These are phyloP conservation scores for Pisolithus microcarpus DNA, from an alignment of 768 basidiomycete species.

Conservation along the genomic window DNA sequence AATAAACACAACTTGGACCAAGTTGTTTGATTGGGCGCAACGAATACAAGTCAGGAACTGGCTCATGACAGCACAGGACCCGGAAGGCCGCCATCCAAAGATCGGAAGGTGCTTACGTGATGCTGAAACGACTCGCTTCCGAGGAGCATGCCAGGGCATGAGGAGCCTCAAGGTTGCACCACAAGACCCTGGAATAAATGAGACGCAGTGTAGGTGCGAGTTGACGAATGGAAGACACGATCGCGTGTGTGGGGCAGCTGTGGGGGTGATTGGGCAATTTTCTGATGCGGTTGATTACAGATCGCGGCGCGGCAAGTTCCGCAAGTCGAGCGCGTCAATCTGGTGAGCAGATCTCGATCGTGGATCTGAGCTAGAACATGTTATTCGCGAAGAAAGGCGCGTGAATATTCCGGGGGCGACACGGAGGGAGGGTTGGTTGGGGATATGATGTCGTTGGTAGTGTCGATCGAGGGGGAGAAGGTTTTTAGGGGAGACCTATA, in stretches of 20 bases:
- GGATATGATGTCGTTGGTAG: not conserved
- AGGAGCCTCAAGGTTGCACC: not conserved
- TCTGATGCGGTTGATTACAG: not conserved
- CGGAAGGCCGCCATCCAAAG: not conserved
- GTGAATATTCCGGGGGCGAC: too few relatives aligned
- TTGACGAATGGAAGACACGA: not conserved
- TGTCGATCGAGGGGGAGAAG: not conserved
- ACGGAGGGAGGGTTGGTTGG: not conserved
- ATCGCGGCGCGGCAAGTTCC: not conserved
- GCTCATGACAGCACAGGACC: not conserved
- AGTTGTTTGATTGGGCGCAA: not conserved
- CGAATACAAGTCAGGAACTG: not conserved
- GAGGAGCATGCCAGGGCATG: not conserved
- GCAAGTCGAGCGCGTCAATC: not conserved
- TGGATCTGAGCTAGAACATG: not conserved
- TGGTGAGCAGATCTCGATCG: not conserved
- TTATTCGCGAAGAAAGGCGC: not conserved
- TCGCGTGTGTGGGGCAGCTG: not conserved
- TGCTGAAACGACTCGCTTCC: not conserved
- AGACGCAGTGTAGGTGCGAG: too few relatives aligned
- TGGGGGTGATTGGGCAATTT: not conserved
- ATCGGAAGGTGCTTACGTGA: not conserved
- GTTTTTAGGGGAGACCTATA: not conserved
- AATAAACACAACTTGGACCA: too few relatives aligned
- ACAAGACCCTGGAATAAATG: not conserved